Conservation (phyloP, 2,329 filamentous ascomycete species). For the Alternaria consortialis region DNA sequence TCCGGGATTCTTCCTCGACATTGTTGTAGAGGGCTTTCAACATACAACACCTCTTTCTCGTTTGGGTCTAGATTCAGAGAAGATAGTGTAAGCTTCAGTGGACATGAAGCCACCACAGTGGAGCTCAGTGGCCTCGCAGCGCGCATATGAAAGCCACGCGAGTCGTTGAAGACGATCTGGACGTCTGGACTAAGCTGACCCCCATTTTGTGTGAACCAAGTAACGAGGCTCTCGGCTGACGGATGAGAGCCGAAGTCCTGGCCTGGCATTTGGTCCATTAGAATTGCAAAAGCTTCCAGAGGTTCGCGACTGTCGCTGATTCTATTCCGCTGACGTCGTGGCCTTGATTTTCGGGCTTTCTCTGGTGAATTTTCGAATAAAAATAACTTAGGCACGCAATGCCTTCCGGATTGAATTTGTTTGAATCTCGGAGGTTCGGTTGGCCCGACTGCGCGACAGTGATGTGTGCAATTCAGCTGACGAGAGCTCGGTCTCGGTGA, state of each 20-base stretch:
- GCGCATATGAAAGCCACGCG: slow-evolving; percentile 44
- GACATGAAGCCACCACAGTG: slow-evolving; percentile 41
- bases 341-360: neutral
- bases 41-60: slow-evolving; percentile 34
- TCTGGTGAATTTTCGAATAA: neutral
- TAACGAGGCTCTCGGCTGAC: slow-evolving; percentile 30
- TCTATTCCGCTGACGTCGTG: slow-evolving; percentile 17
- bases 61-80: slow-evolving; percentile 46
- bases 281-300: neutral
- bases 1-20: slow-evolving; percentile 41
- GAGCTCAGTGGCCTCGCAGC: slow-evolving; percentile 31
- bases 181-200: slow-evolving; percentile 45
- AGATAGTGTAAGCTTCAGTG: slow-evolving; percentile 47
- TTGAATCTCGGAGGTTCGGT: slow-evolving; percentile 15
- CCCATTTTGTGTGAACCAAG: slow-evolving; percentile 45
- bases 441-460: slow-evolving; percentile 16
- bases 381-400: slow-evolving; percentile 16
- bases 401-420: neutral
- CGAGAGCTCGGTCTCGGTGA: slow-evolving; percentile 23
- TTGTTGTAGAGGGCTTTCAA: slow-evolving; percentile 36
- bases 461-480: slow-evolving; percentile 21
- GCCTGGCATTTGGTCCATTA: slow-evolving; percentile 9
- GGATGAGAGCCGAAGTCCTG: slow-evolving; percentile 20
- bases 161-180: slow-evolving; percentile 35
- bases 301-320: slow-evolving; percentile 9